These are phyloP conservation scores for Penicillium maclennaniae DNA, from an alignment of 495 filamentous ascomycete species.

Conservation along the genomic window DNA sequence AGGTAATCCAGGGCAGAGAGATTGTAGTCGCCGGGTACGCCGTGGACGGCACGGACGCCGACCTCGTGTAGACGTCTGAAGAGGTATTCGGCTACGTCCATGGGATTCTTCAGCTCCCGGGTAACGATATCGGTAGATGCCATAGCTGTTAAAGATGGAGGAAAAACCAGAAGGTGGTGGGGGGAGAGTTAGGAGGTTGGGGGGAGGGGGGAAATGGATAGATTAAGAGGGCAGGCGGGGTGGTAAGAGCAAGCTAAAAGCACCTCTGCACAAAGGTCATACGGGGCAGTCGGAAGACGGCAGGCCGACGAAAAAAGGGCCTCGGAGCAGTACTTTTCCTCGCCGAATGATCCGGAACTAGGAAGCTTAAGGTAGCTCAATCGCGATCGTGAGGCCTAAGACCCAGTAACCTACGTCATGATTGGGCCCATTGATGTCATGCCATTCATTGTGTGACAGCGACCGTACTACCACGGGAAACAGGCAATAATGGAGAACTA, in stretches of 20 bases:
- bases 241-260: background rate
- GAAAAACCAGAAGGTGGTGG: too few relatives aligned
- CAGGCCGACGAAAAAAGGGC: slow-evolving; percentile 6
- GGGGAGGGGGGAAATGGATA: background rate
- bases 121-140: slow-evolving; percentile 54
- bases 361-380: background rate
- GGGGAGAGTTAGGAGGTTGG: too few relatives aligned
- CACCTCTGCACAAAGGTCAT: background rate
- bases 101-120: slow-evolving; percentile 49
- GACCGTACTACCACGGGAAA: background rate
- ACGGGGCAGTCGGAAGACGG: slow-evolving; percentile 9
- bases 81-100: slow-evolving; percentile 60
- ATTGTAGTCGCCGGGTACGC: slow-evolving; percentile 59
- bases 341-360: background rate
- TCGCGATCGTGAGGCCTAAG: background rate
- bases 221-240: background rate
- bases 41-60: slow-evolving; percentile 58
- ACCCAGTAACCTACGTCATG: slow-evolving; percentile 26
- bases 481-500: background rate
- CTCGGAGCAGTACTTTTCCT: background rate
- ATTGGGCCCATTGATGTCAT: slow-evolving; percentile 39
- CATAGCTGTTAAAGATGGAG: slow-evolving; percentile 10
- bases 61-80: slow-evolving; percentile 61
- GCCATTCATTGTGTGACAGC: slow-evolving; percentile 4
- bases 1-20: slow-evolving; percentile 60